Base-by-base conservation (phyloP, 1,284 basidiomycete species). In the Ustilago tritici region DNA sequence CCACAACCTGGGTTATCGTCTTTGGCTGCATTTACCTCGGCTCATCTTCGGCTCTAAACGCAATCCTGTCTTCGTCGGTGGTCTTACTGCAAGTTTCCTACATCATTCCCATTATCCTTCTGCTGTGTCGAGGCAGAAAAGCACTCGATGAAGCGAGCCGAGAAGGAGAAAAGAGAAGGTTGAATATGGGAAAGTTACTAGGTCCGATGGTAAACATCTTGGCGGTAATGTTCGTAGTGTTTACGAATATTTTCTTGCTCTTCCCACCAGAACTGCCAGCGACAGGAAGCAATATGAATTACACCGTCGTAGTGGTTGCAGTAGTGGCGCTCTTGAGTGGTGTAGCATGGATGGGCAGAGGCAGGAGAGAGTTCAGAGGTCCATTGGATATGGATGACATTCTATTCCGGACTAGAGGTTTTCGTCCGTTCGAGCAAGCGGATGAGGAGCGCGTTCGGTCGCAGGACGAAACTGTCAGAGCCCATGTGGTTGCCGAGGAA, bases 41-140 rank as follows among this genome's bases (percentile, higher is more conserved):
- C 83, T 91, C 67, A 85, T 89, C 81, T 87, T 88, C 85, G 84
- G 88, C 88, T 0, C 81, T 89, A 60, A 88, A 88, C 77, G 88
- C 88, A 36, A 88, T 89, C 64, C 73, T 88, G 19, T 86, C 85
- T 4, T 84, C 86, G 3, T 84, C 82, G 1, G 88, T 89, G 23
- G 88, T 89, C 1, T 83, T 87, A 54, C 81, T 89, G 32, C 87
- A 89, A 72, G 62, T 88, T 54, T 86, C 85, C 8, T 89, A 88
- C 78, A 84, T 80, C 65, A 66, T 87, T 69, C 84, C 88, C 57
- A 84, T 88, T 68, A 64, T 81, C 4, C 80, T 88, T 6, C 80
- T 88, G 4, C 74, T 88, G 32, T 36, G 85, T 49, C 85, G 88
- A 14, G 88, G 88, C 0, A 79, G 88, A 55, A 66, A 82, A 23